Conservation (phyloP, 371 early-diverging fungal genomes). For the Mortierella polycephala region DNA sequence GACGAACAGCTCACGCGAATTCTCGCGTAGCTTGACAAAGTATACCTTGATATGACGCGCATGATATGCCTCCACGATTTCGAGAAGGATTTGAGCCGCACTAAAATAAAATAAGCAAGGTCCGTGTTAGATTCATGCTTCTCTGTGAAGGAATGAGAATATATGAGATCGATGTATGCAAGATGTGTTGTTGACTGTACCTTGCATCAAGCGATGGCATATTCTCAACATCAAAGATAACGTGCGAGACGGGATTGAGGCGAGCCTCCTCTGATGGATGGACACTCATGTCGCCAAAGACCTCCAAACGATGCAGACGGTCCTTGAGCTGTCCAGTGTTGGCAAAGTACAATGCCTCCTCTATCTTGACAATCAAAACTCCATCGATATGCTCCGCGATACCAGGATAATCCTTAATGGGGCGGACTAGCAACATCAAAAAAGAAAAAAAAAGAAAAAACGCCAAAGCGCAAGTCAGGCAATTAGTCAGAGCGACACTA, state of each 20-base stretch:
- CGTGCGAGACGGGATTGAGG: constrained; percentile 70
- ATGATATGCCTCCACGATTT: constrained; percentile 87
- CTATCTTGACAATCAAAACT: constrained; percentile 85
- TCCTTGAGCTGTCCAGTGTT: constrained; percentile 95
- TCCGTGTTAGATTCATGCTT: background rate
- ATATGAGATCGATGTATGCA: too few species aligned
- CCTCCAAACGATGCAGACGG: constrained; percentile 88
- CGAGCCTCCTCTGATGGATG: constrained; percentile 88
- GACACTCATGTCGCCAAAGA: constrained; percentile 90
- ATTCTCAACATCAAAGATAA: constrained; percentile 89
- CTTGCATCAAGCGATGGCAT: constrained; percentile 92
- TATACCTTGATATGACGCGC: constrained; percentile 79
- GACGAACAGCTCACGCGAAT: constrained; percentile 72
- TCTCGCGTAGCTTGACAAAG: constrained; percentile 84
- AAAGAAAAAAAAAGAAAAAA: constrained; percentile 2
- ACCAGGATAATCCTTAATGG: constrained; percentile 71
- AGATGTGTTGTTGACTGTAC: constrained; percentile 25
- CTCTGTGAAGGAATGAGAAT: background rate
- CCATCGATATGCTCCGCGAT: constrained; percentile 83
- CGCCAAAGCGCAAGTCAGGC: background rate
- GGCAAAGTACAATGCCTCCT: constrained; percentile 94
- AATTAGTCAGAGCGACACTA: too few species aligned
- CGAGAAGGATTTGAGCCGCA: constrained; percentile 88
- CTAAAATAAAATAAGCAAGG: constrained; percentile 52
- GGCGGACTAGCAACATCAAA: constrained; percentile 47